These are phyloP conservation scores for Euphrasia confusa DNA, from an alignment of 257 asterid species.

Conservation along the genomic window DNA sequence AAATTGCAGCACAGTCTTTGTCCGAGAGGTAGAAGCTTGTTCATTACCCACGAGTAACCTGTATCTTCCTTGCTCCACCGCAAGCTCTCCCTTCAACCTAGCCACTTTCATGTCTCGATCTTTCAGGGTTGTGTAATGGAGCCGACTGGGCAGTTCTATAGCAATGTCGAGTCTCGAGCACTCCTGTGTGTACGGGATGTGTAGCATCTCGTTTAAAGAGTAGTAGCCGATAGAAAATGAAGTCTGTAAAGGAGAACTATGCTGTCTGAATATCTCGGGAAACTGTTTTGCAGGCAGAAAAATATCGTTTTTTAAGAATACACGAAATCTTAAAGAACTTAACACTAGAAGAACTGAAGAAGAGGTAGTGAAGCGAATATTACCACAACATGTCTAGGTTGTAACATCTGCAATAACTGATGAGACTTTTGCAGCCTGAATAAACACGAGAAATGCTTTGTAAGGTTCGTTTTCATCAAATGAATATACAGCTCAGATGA, in stretches of 20 bases:
- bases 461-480: constrained; percentile 2
- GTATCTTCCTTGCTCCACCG: constrained; percentile 48
- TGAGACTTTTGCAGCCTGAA: constrained; percentile 47
- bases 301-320: neutral
- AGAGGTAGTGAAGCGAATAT: neutral
- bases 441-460: constrained; percentile 15
- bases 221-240: constrained; percentile 40
- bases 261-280: constrained; percentile 51
- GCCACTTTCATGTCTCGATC: constrained; percentile 31
- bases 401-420: constrained; percentile 50
- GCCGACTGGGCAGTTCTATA: constrained; percentile 38
- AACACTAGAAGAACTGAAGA: constrained; percentile 10
- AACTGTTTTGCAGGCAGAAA: constrained; percentile 38
- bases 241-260: constrained; percentile 26
- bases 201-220: constrained; percentile 38
- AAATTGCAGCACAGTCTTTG: constrained; percentile 35
- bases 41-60: constrained; percentile 33
- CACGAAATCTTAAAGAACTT: neutral
- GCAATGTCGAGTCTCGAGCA: constrained; percentile 46
- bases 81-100: constrained; percentile 59
- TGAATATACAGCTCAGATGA: neutral
- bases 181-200: constrained; percentile 41
- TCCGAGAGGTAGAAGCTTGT: constrained; percentile 24
- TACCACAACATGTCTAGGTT: constrained; percentile 77
- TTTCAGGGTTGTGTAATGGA: constrained; percentile 38